Conservation (phyloP, 2,329 filamentous ascomycete species). For the Mollisiaceae sp. region DNA sequence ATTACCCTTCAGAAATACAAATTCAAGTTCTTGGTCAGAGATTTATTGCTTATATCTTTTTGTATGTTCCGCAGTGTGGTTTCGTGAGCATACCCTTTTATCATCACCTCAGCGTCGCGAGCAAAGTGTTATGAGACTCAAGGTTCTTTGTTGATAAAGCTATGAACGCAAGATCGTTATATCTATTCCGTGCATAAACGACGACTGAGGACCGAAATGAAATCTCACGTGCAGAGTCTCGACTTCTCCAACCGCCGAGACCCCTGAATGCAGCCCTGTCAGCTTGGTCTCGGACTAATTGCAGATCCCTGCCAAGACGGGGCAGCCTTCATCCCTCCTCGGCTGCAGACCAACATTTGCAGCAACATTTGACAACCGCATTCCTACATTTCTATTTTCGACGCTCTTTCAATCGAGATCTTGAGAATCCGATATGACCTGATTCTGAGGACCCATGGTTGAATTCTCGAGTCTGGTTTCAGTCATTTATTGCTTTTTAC, state of each 20-base stretch:
- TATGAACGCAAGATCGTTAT: too few relatives aligned
- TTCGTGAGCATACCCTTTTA: not conserved
- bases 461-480: constrained; percentile 3
- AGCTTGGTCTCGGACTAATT: not conserved
- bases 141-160: too few relatives aligned
- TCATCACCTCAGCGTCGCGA: not conserved
- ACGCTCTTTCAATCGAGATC: not conserved
- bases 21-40: not conserved
- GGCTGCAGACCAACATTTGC: not conserved
- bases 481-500: constrained; percentile 1
- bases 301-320: constrained; percentile 22
- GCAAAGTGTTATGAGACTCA: not conserved
- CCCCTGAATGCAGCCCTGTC: constrained; percentile 22
- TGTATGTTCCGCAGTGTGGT: not conserved
- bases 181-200: not conserved
- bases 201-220: not conserved
- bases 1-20: constrained; percentile 36
- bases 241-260: constrained; percentile 1
- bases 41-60: not conserved
- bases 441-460: not conserved
- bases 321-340: constrained; percentile 2
- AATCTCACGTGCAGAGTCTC: not conserved
- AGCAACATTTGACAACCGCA: not conserved
- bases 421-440: not conserved
- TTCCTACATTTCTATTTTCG: not conserved